Base-by-base conservation (phyloP, 208 protist genomes). In the Blechomonas ayalai region DNA sequence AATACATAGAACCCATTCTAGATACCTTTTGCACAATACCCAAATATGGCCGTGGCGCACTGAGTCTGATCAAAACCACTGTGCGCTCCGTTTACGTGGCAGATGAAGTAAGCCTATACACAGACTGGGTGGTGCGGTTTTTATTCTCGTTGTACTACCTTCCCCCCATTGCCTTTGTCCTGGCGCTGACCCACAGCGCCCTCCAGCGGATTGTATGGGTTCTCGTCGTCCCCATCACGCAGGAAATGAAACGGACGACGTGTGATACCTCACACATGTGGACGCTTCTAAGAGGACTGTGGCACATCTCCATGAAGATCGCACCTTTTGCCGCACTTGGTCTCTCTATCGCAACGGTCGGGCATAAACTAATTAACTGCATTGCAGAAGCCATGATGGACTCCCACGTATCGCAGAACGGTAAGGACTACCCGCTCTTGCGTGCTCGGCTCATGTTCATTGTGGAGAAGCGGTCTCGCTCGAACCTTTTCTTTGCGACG, bases 191-290 rank as follows among this genome's bases (percentile, higher is more conserved):
- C 22, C 84, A 92, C 54, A 85, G 75, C 41, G 77, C 63, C 3
- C 65, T 92, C 43, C 61, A 87, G 67, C 73, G 74, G 15, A 69
- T 92, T 47, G 84, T 90, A 23, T 92, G 80, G 77, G 69, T 84
- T 20, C 63, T 90, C 18, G 72, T 92, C 27, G 62, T 90, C 38
- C 84, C 84, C 15, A 67, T 90, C 15, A 72, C 71, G 33, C 77
- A 86, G 51, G 71, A 86, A 31, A 86, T 89, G 76, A 77, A 83
- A 53, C 59, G 67, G 15, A 59, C 70, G 16, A 67, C 73, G 0
- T 92, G 79, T 57, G 66, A 74, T 43, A 70, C 52, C 35, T 79
- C 69, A 24, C 57, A 49, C 52, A 45, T 67, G 46, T 59, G 46
- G 46, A 86, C 74, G 12, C 58, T 92, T 26, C 15, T 79, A 22